Evolutionary conservation across 2,329 filamentous ascomycete species (phyloP), one percentile per base, ranked within the genome.

Genomic region (Colletotrichum shisoi): DNA sequence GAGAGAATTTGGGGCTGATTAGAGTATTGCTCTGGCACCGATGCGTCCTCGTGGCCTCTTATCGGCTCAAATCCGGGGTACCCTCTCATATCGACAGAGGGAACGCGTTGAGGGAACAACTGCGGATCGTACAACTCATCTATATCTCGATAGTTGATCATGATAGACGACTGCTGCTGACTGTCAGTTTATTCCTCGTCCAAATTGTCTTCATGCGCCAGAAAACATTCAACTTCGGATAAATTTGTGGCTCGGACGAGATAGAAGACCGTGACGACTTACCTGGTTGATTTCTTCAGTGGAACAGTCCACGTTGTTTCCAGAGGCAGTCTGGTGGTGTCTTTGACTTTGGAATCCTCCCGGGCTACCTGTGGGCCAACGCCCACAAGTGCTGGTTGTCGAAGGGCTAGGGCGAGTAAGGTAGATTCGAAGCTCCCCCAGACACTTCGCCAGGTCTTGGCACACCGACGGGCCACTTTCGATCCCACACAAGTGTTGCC

Each of bases 101-200:
- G 51, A 39, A 39, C 31, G 8, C 51, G 51, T 5, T 9, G 34
- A 12, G 51, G 31, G n/a, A 53, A 19, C 6, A 53, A 21, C 51
- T 39, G n/a, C 8, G 51, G 34, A 21, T 53, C 7, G n/a, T 53
- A 53, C 17, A 53, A 9, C 34, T 53, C 51, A 9, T 53, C 51
- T 13, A 53, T 24, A 37, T 53, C 19, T 12, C 9, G 19, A n/a
- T 53, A 53, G 15, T 53, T 12, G n/a, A 53, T 24, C 11, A 5
- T 8, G 9, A 7, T 9, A 11, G 3, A 3, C 11, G 9, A 24
- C 6, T 39, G 13, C 51, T 53, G n/a, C 19, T 39, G n/a, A 8
- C 13, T 53, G 34, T 53, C 34, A 53, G 51, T 53, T n/a, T 9
- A 2, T 37, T 39, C 12, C 11, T 51, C n/a, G 9, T 34, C 24